These are phyloP conservation scores for Ambrosiella beaveri DNA, from an alignment of 2,329 filamentous ascomycete species.

Conservation along the genomic window DNA sequence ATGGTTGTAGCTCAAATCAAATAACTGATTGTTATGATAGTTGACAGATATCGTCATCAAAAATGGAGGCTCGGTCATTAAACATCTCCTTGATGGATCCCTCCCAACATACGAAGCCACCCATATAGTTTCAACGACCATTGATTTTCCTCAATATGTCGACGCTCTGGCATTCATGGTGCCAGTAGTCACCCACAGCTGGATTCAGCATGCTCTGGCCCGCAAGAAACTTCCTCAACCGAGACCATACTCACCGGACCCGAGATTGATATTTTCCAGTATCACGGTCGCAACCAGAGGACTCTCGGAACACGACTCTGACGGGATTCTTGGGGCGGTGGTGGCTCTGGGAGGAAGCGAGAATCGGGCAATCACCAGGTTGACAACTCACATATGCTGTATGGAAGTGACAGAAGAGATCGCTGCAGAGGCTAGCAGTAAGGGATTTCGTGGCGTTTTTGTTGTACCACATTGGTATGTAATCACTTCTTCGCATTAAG, in stretches of 20 bases:
- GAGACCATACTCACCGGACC: constrained; percentile 78
- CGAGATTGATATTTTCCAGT: constrained; percentile 73
- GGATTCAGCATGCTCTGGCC: constrained; percentile 56
- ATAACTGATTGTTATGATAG: constrained; percentile 17
- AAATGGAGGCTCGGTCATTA: constrained; percentile 33
- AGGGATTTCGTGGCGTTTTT: constrained; percentile 56
- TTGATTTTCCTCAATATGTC: constrained; percentile 81
- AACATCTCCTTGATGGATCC: constrained; percentile 30
- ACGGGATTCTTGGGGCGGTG: constrained; percentile 79
- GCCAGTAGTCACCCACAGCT: constrained; percentile 65
- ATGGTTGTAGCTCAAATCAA: neutral
- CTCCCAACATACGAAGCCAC: constrained; percentile 32
- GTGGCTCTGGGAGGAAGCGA: constrained; percentile 79
- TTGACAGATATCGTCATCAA: constrained; percentile 27
- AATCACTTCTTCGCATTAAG: neutral
- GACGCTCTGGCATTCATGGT: constrained; percentile 60
- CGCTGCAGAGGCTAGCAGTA: constrained; percentile 43
- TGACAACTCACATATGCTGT: constrained; percentile 80
- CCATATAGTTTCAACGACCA: constrained; percentile 50
- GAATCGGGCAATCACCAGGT: constrained; percentile 49
- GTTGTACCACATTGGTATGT: constrained; percentile 80
- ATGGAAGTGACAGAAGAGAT: constrained; percentile 59
- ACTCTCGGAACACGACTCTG: constrained; percentile 70
- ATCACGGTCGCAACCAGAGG: constrained; percentile 70
- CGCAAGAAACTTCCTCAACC: constrained; percentile 58